Base-by-base conservation (phyloP, 805 yeast species). In the Monosporozyma siamensis region DNA sequence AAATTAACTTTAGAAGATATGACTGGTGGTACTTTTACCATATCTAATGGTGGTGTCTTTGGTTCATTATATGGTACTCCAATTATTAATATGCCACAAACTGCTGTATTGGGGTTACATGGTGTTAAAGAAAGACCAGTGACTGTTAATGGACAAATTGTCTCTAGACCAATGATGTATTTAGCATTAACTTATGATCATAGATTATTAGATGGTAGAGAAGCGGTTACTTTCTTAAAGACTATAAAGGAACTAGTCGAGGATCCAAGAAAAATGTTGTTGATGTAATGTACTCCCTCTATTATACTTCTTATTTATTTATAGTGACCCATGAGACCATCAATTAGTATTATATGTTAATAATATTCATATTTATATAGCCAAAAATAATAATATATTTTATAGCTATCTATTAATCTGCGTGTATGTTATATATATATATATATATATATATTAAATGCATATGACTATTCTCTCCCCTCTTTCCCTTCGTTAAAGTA, bases 1-100 rank as follows among this genome's bases (percentile, higher is more conserved):
- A 89, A 92, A 71, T 77, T 92, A 62, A 86, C 97, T 43, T 70
- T 92, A 52, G 98, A 92, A 74, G 98, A 92, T 68, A 90, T 92
- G 97, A 77, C 96, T 48, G 98, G 98, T 66, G 98, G 98, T 67
- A 89, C 97, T 47, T 89, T 92, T 75, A 92, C 98, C 60, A 92
- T 92, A 59, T 92, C 97, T 43, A 92, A 92, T 72, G 98, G 98
- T 66, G 98, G 98, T 68, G 96, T 92, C 45, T 92, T 92, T 60
- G 98, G 98, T 51, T 92, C 97, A 21, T 74, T 92, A 53, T 87
- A 83, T 67, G 98, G 98, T 66, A 92, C 98, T 41, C 98, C 98
- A 60, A 92, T 92, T 68, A 90, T 92, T 66, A 92, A 92, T 77
- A 70, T 84, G 78, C 98, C 98, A 43, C 98, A 92, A 72, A 88